Conservation (phyloP, 2,329 filamentous ascomycete species). For the Aspergillus viridinutans region DNA sequence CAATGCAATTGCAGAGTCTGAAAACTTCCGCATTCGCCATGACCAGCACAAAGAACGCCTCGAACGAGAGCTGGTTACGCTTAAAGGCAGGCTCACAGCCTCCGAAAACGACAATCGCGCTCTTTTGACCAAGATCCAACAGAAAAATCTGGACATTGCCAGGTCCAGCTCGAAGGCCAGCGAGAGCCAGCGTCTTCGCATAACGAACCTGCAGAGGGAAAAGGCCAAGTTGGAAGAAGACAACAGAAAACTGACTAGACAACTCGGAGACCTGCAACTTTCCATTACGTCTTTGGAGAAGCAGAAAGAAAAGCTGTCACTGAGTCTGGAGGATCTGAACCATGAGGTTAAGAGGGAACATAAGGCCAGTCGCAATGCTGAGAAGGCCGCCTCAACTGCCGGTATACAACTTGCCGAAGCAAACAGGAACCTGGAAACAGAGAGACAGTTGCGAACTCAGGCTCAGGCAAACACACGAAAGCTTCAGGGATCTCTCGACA, state of each 20-base stretch:
- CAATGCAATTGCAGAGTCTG: constrained; percentile 81
- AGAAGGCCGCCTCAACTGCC: constrained; percentile 77
- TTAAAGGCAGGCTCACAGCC: constrained; percentile 82
- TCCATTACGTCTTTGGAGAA: constrained; percentile 82
- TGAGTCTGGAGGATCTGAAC: constrained; percentile 85
- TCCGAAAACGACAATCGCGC: constrained; percentile 96
- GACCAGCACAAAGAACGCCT: constrained; percentile 93
- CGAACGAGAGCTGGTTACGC: constrained; percentile 83
- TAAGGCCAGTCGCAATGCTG: constrained; percentile 82
- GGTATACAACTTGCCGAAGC: constrained; percentile 82
- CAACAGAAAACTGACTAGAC: constrained; percentile 72
- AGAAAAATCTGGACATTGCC: constrained; percentile 94
- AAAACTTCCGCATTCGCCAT: constrained; percentile 81
- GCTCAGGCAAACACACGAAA: constrained; percentile 81
- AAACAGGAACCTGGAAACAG: constrained; percentile 84
- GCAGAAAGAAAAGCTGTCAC: constrained; percentile 84
- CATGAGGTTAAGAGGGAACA: constrained; percentile 88
- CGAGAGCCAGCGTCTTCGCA: constrained; percentile 74
- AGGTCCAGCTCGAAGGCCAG: constrained; percentile 80
- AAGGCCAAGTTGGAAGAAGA: constrained; percentile 81
- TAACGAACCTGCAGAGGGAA: constrained; percentile 73
- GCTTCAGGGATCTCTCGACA: constrained; percentile 73
- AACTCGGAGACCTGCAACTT: constrained; percentile 80
- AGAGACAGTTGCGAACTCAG: constrained; percentile 78
- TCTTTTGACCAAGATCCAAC: constrained; percentile 93